Evolutionary conservation across 225 moss, liverwort and hornwort genomes (phyloP).

Genomic region (Bryum argenteum): DNA sequence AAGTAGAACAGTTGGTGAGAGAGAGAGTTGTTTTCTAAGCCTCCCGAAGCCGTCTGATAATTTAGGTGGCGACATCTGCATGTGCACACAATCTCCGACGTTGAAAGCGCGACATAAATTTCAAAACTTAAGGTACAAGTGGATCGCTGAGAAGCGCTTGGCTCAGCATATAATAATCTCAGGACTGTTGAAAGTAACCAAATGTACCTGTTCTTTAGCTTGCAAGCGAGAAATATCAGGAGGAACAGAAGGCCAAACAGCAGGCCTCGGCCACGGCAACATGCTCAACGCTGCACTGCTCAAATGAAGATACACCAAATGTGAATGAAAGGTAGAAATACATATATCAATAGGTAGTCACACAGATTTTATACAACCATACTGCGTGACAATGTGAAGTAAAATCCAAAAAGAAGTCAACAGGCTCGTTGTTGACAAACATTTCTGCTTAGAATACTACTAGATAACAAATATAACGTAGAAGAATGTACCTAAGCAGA

Average conservation of each 20-base stretch:
- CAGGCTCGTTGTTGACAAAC: not conserved
- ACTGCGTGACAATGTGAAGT: not conserved
- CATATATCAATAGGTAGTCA: slow-evolving; percentile 19
- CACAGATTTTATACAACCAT: slow-evolving; percentile 11
- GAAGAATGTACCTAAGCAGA: not conserved
- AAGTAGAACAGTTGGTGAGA: slow-evolving; percentile 85
- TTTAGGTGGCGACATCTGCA: slow-evolving; percentile 64
- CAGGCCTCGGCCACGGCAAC: slow-evolving; percentile 98
- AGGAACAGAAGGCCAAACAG: slow-evolving; percentile 92
- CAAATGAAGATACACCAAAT: slow-evolving; percentile 37
- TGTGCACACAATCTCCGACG: slow-evolving; percentile 20
- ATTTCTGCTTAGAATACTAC: slow-evolving; percentile 22
- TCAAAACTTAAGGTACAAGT: not conserved
- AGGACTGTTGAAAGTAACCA: slow-evolving; percentile 9
- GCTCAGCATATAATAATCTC: slow-evolving; percentile 8
- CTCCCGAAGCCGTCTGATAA: slow-evolving; percentile 51
- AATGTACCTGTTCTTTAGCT: slow-evolving; percentile 75
- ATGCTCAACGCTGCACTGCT: slow-evolving; percentile 99
- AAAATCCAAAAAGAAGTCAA: slow-evolving; percentile 10
- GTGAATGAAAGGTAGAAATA: slow-evolving; percentile 17
- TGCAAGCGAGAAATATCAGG: slow-evolving; percentile 68
- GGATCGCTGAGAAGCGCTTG: slow-evolving; percentile 18
- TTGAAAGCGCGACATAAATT: slow-evolving; percentile 28
- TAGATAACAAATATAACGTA: too few relatives aligned
- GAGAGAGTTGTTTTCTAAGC: slow-evolving; percentile 75